These are phyloP conservation scores for Nitzschia putrida DNA, from an alignment of 108 stramenopile genomes.

Conservation along the genomic window DNA sequence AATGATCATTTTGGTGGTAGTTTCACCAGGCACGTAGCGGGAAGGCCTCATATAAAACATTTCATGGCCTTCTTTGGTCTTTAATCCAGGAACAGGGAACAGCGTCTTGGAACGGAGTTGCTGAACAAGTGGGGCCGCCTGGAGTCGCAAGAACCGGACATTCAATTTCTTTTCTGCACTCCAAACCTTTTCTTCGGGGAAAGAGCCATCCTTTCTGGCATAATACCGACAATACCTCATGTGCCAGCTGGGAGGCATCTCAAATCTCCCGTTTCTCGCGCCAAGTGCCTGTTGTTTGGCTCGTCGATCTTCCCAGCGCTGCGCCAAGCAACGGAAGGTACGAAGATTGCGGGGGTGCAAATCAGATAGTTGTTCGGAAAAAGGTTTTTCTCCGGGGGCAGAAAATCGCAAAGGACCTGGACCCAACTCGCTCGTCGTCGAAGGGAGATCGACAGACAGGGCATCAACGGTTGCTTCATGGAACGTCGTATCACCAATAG, in stretches of 20 bases:
- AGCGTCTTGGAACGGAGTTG: constrained; percentile 46
- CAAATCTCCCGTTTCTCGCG: constrained; percentile 14
- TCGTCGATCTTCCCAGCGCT: constrained; percentile 27
- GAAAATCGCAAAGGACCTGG: constrained; percentile 36
- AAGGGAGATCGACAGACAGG: background rate
- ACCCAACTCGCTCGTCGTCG: constrained; percentile 6
- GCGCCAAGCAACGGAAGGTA: constrained; percentile 31
- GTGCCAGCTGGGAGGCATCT: constrained; percentile 3
- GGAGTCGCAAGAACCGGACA: background rate
- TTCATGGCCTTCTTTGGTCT: constrained; percentile 41
- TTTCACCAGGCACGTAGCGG: constrained; percentile 47
- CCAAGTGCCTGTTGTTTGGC: constrained; percentile 27
- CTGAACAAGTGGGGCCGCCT: background rate
- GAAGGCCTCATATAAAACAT: constrained; percentile 60
- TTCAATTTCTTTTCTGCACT: background rate
- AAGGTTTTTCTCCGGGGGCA: constrained; percentile 23
- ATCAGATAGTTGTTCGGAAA: constrained; percentile 31
- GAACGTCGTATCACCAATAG: background rate
- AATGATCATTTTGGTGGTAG: constrained; percentile 44
- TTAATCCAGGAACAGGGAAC: constrained; percentile 56
- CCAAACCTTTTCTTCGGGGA: constrained; percentile 2
- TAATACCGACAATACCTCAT: constrained; percentile 2
- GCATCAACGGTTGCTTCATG: too few relatives aligned
- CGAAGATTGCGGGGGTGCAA: constrained; percentile 24
- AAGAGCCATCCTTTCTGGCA: constrained; percentile 8